Percentiles rank a stretch among this genome's conserved stretches.
These are phyloP conservation scores for Simplicillium sp. DNA, from an alignment of 2,329 filamentous ascomycete species.

Conservation along the genomic window DNA sequence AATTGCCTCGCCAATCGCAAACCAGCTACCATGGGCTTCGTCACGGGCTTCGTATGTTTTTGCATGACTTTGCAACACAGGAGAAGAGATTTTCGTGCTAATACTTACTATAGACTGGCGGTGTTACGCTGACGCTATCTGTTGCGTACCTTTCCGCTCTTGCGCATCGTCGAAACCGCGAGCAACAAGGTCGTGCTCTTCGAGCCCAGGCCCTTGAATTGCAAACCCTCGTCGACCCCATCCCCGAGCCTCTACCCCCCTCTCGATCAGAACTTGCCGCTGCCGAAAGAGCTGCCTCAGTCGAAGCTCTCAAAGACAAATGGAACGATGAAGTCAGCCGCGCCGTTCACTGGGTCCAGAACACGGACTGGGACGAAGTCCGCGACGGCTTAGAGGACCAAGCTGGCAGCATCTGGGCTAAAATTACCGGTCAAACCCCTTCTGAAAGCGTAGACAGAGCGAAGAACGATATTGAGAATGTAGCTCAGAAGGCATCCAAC, in stretches of 20 bases:
- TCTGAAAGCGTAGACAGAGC: constrained; percentile 14
- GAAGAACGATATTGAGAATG: constrained; percentile 16
- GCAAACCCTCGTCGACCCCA: constrained; percentile 39
- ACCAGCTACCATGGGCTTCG: constrained; percentile 54
- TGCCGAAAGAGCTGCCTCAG: constrained; percentile 42
- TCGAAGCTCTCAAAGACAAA: constrained; percentile 62
- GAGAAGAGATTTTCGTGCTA: not conserved
- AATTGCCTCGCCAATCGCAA: constrained; percentile 6
- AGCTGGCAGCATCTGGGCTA: constrained; percentile 34
- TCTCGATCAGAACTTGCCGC: constrained; percentile 40
- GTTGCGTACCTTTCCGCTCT: constrained; percentile 63
- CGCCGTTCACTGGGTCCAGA: constrained; percentile 57
- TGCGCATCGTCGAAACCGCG: constrained; percentile 59
- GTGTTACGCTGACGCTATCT: constrained; percentile 65
- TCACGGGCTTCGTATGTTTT: constrained; percentile 59
- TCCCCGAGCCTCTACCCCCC: constrained; percentile 35
- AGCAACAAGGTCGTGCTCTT: constrained; percentile 45
- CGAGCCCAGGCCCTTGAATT: constrained; percentile 48
- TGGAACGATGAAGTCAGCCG: constrained; percentile 70
- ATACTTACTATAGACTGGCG: constrained; percentile 50
- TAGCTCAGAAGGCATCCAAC: constrained; percentile 22
- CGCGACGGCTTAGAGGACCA: constrained; percentile 47
- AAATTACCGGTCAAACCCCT: constrained; percentile 22
- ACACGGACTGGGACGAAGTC: constrained; percentile 54
- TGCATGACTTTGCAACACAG: not conserved